These are phyloP conservation scores for Chara braunii DNA, from an alignment of 139 green algal species.

Conservation along the genomic window DNA sequence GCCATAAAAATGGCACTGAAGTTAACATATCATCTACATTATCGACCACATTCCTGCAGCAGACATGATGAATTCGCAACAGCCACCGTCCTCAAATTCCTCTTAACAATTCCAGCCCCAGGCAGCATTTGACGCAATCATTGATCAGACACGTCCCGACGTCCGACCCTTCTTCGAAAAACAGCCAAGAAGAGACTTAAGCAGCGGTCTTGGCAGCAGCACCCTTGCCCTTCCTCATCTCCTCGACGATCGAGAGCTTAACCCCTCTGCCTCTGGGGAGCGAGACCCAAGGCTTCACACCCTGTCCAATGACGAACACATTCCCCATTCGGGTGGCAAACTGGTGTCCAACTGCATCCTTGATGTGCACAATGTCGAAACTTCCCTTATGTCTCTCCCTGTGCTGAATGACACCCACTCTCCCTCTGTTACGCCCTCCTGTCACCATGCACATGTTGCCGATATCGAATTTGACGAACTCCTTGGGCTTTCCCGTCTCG, in stretches of 20 bases:
- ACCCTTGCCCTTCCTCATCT: constrained; percentile 74
- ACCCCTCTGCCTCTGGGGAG: constrained; percentile 99
- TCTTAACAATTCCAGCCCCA: too few species aligned
- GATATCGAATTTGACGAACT: constrained; percentile 94
- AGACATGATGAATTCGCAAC: too few species aligned
- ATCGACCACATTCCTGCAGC: too few species aligned
- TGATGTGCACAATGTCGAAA: constrained; percentile 93
- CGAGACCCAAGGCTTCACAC: constrained; percentile 86
- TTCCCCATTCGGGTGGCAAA: constrained; percentile 92
- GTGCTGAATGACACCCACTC: constrained; percentile 57
- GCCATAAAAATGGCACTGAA: too few species aligned
- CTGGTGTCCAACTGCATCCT: constrained; percentile 80
- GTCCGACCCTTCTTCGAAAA: too few species aligned
- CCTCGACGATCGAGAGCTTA: constrained; percentile 88
- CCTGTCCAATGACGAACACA: constrained; percentile 97
- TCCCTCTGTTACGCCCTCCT: constrained; percentile 46
- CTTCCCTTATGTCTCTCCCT: constrained; percentile 92
- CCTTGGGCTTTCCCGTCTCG: constrained; percentile 88
- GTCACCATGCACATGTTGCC: constrained; percentile 89
- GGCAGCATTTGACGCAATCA: too few species aligned
- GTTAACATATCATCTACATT: too few species aligned
- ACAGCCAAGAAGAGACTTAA: too few species aligned
- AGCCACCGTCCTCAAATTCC: too few species aligned
- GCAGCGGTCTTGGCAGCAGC: constrained; percentile 14
- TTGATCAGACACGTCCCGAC: too few species aligned